Base-by-base conservation (phyloP, 1,284 basidiomycete genomes). In the Erythrobasidium hasegawianum region DNA sequence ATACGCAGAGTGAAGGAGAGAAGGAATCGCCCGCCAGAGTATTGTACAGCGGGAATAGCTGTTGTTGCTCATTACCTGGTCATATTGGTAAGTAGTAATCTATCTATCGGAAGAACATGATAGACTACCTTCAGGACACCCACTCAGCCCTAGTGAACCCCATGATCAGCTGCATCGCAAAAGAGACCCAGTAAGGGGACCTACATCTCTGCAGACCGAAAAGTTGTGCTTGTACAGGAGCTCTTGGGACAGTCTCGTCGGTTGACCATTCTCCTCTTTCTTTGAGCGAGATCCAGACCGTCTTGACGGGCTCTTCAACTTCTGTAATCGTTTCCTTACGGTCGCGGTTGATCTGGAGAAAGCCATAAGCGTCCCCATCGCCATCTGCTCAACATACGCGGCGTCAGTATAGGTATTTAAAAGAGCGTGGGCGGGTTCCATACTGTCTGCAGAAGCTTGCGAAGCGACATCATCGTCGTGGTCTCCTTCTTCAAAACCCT, bases 41-140 rank as follows among this genome's bases (percentile, higher is more conserved):
- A 57, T 84, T 83, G 76, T 92, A 94, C 27, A 92, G 83, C 71
- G 85, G 83, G 78, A 94, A 94, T 59, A 95, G 80, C 77, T 88
- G 89, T 67, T 85, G 85, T 75, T 95, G 91, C 77, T 94, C 91
- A 73, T 86, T 86, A n/a, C 64, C 57, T 62, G 13, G 7, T 13
- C 52, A 22, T 16, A n/a, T 11, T 16, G 39, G 26, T 0, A 18
- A 18, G 10, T 16, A 24, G 41, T 13, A 20, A n/a, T n/a, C n/a
- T n/a, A n/a, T n/a, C n/a, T n/a, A n/a, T n/a, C n/a, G n/a, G n/a
- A n/a, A n/a, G n/a, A n/a, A n/a, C n/a, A n/a, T 16, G 24, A 10
- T 20, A 2, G 24, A 22, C 75, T 72, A 67, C 89, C 90, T 77
- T 94, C 91, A 0, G 91, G 90, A 77, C 91, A 94, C 9, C 91